Evolutionary conservation across 768 basidiomycete genomes (phyloP), one percentile per base, ranked within the genome.

Genomic region (Megacollybia marginata): DNA sequence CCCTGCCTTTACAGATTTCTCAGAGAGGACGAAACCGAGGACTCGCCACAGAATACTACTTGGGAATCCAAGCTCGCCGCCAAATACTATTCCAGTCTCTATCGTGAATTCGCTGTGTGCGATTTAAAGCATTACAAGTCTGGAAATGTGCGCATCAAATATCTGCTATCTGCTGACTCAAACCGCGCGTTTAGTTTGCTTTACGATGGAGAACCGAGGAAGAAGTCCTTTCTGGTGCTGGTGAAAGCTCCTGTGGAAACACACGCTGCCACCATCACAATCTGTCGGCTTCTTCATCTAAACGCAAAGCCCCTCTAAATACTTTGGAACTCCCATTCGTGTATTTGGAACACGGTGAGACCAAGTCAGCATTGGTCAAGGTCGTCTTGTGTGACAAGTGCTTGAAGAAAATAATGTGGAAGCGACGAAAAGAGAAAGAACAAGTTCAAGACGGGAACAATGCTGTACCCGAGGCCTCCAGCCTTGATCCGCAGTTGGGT

Each of bases 121-220:
- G 92, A 97, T 66, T 70, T 97, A 52, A 97, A 97, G 69, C 95
- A 97, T 61, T 96, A 90, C 74, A 96, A 92, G 69, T 83, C 87
- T 0, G 89, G 91, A 13, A 86, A 88, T 52, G 92, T 94, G 53
- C 54, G 83, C 63, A 16, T 19, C 31, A 43, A 23, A 13, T 35
- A 11, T 15, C 35, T 23, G 18, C 9, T 36, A 40, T 18, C 34
- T 19, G 2, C 5, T 23, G 33, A 42, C 43, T 44, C 12, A 7
- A 11, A 7, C 28, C 16, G 16, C 42, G 4, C 44, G 15, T 53
- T 19, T 53, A 93, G 85, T 86, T 98, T 61, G 82, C 92, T 0
- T 75, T 98, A 5, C 84, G 95, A 12, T 98, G 95, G 95, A 75
- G 95, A 33, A 93, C 93, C 0, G 93, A 96, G 60, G 70, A 75